Evolutionary conservation across 2,329 filamentous ascomycete genomes (phyloP), one percentile per base, ranked within the genome.

Genomic region (Penicillium sp.): DNA sequence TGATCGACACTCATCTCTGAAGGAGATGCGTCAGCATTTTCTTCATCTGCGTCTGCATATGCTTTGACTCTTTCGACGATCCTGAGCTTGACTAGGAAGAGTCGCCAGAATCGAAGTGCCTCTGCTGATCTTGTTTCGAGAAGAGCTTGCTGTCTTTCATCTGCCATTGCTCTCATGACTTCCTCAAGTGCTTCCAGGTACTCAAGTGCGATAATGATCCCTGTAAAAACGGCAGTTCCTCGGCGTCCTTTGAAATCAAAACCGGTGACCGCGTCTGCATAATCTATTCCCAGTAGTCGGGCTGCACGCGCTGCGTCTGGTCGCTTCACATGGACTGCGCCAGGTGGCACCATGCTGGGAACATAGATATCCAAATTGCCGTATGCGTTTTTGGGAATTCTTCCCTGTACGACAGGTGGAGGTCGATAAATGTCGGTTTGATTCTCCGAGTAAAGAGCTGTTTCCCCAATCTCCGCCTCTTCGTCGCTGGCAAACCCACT

Each of bases 201-300:
- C 58, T 90, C 83, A 11, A 65, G 59, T 0, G 88, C 82, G 1
- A 94, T 79, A 0, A 98, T 79, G 1, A 83, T 76, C 2, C 92
- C 92, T 25, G 78, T 75, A 2, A 92, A 66, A 2, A 95, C 75
- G 1, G 92, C 88, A 2, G 87, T 95, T 11, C 90, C 90, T 39
- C 86, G 81, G 2, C 86, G 78, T 1, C 88, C 88, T 56, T 79
- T 82, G 66, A 96, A 98, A 25, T 82, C 74, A 55, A 96, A 98
- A 0, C 90, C 90, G 0, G 83, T 92, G 4, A 98, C 78, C 0
- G 92, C 92, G 20, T 90, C 86, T 2, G 86, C 86, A 60, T 84
- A 94, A 64, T 96, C 88, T 12, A 96, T 74, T 0, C 81, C 81
- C 1, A 95, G 63, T 1, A 89, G 66, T 39, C 76, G 79, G 0